phyloP scores from a whole-genome alignment of 148 eudicot genomes.

The Diospyros kaki region DNA sequence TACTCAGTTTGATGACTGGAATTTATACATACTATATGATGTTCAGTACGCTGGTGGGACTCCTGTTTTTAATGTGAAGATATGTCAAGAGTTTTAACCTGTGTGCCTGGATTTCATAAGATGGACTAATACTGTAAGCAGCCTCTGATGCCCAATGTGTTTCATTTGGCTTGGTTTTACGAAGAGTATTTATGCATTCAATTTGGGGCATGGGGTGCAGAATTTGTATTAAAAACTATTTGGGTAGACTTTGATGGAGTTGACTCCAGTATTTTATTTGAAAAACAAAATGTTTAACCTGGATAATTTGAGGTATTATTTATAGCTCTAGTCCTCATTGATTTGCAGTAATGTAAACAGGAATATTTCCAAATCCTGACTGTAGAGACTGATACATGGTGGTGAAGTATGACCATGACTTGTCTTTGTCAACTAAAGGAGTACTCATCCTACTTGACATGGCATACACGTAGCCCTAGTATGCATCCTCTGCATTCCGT shows the following conservation, averaged over 20 bases:
- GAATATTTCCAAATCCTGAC: neutral
- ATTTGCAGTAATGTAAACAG: neutral
- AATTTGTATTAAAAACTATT: neutral
- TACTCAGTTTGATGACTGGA: neutral
- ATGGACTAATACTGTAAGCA: neutral
- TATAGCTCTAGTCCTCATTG: neutral
- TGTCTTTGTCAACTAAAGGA: neutral
- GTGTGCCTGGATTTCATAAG: neutral
- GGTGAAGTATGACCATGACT: neutral
- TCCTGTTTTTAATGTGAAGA: neutral
- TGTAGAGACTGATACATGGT: neutral
- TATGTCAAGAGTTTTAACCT: neutral
- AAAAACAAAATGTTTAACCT: neutral
- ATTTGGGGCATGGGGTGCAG: neutral
- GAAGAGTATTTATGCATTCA: neutral
- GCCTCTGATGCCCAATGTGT: neutral
- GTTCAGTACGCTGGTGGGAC: neutral
- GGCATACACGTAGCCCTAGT: neutral
- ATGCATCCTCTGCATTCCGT: neutral
- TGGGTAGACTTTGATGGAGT: neutral
- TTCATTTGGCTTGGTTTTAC: neutral
- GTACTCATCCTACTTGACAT: neutral
- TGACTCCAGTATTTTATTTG: neutral
- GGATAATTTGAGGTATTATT: neutral
- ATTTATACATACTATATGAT: neutral